Conservation (phyloP, 495 filamentous ascomycete species). For the Podospora sp. region DNA sequence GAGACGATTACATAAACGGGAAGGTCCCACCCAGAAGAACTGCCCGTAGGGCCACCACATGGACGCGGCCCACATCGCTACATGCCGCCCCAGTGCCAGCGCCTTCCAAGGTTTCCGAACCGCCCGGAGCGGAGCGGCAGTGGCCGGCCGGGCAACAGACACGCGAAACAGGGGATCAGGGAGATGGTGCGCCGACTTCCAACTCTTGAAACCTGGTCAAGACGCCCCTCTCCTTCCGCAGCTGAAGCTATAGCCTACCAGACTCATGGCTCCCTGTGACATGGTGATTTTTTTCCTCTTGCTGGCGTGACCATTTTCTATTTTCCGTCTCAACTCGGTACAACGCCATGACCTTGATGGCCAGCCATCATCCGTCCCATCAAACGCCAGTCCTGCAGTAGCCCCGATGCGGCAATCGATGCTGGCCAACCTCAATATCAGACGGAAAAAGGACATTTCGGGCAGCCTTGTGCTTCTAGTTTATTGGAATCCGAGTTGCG, state of each 20-base stretch:
- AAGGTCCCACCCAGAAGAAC: not conserved
- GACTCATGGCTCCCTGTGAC: not conserved
- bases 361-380: not conserved
- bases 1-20: not conserved
- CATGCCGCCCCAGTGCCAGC: not conserved
- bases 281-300: not conserved
- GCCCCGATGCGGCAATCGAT: not conserved
- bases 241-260: not conserved
- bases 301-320: not conserved
- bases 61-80: not conserved
- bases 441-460: no score
- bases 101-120: not conserved
- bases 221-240: not conserved
- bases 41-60: not conserved
- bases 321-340: not conserved
- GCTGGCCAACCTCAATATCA: not conserved
- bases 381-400: not conserved
- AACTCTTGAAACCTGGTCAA: not conserved
- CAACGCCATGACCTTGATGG: not conserved
- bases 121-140: not conserved
- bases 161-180: not conserved
- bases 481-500: no score
- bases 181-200: not conserved
- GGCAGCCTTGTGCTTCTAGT: no score
- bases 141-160: not conserved